Evolutionary conservation across 768 basidiomycete genomes (phyloP).

Genomic region (Lactifluus piperatus): DNA sequence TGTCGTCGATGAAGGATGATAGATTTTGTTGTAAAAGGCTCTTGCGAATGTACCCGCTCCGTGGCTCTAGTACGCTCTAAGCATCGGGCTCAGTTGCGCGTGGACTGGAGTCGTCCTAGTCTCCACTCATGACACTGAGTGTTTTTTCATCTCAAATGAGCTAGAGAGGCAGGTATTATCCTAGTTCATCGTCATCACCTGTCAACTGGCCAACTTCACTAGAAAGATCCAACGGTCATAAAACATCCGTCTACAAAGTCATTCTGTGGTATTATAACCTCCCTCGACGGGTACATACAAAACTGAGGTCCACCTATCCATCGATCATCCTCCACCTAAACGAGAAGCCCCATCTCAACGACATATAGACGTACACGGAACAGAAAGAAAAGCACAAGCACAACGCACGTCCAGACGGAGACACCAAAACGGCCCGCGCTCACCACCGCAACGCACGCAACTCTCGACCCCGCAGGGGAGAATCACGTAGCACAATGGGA

Average conservation of each 20-base stretch:
- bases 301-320: background rate
- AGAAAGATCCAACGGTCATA: background rate
- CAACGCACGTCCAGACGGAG: constrained; percentile 7
- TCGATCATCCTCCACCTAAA: background rate
- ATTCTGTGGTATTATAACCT: background rate
- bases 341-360: background rate
- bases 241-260: background rate
- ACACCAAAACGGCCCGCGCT: constrained; percentile 33
- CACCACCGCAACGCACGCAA: constrained; percentile 32
- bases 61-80: background rate
- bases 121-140: background rate
- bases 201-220: no score
- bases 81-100: background rate
- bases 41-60: background rate
- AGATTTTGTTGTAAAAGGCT: background rate
- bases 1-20: background rate
- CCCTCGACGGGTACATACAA: background rate
- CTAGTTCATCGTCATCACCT: no score
- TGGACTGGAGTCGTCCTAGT: background rate
- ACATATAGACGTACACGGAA: background rate
- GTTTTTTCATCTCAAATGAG: no score
- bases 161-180: no score
- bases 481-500: constrained; percentile 28
- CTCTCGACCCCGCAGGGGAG: constrained; percentile 45
- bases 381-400: background rate